These are phyloP conservation scores for Hypoxylon cercidicola DNA, from an alignment of 495 filamentous ascomycete genomes.

Conservation along the genomic window DNA sequence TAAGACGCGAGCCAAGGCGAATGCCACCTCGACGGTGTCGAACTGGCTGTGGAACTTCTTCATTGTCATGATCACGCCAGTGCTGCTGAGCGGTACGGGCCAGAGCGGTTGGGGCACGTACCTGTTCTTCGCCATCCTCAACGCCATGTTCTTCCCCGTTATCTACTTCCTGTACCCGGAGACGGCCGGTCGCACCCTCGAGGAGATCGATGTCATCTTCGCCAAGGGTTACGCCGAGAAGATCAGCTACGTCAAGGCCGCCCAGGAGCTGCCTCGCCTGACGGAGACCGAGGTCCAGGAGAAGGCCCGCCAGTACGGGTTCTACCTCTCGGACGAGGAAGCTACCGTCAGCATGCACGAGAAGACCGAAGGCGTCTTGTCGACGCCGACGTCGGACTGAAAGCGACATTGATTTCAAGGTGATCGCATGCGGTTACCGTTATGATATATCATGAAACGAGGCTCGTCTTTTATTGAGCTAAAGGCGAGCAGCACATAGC, in stretches of 20 bases:
- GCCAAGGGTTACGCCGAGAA: constrained; percentile 74
- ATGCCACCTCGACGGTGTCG: constrained; percentile 72
- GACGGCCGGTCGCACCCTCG: constrained; percentile 74
- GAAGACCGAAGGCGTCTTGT: constrained; percentile 24
- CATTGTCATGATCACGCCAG: constrained; percentile 67
- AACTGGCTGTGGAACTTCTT: constrained; percentile 74
- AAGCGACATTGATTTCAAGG: not conserved
- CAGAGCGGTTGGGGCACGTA: constrained; percentile 72
- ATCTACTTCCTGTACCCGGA: constrained; percentile 79
- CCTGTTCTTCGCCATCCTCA: constrained; percentile 73
- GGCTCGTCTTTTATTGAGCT: not conserved
- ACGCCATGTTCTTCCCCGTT: constrained; percentile 71
- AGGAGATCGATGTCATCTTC: constrained; percentile 79
- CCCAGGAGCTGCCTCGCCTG: constrained; percentile 69
- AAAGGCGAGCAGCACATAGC: too few species aligned
- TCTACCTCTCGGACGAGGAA: constrained; percentile 42
- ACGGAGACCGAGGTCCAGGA: constrained; percentile 66
- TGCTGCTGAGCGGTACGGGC: constrained; percentile 70
- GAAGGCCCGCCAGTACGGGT: constrained; percentile 67
- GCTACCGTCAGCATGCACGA: constrained; percentile 29
- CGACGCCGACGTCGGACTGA: constrained; percentile 33
- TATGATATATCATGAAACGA: constrained; percentile 7
- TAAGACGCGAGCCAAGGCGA: constrained; percentile 71
- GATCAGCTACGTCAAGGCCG: constrained; percentile 72
- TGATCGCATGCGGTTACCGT: not conserved